Evolutionary conservation across 73 alveolate genomes (phyloP), one percentile per base, ranked within the genome.

Genomic region (Paramecium tetraurelia): DNA sequence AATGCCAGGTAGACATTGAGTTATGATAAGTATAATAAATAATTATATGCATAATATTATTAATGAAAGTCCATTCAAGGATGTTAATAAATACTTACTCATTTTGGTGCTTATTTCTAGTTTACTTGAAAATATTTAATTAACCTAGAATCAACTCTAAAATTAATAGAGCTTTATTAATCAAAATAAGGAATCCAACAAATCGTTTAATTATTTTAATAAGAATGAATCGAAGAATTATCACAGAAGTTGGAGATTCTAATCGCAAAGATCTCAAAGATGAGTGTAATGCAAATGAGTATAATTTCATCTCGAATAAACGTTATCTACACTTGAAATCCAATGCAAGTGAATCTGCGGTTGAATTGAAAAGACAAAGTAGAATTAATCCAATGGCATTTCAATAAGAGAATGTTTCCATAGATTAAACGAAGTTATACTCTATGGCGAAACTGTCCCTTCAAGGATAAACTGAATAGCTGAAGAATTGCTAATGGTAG

Each of bases 1-100:
- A 80, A 92, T 92, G 71, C 96, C 93, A 75, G 94, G 95, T 46
- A 72, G 94, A 93, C 94, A 94, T 63, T 94, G 77, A 59, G 16
- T 12, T 11, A 59, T 59, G 36, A 59, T 59, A 48, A 48, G 3
- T 48, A n/a, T 14, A 40, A 40, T 40, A 40, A 0, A 40, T 40
- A n/a, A n/a, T n/a, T n/a, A 40, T 40, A 48, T 48, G n/a, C n/a
- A 48, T 48, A 48, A 48, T 46, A 46, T 46, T 10, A 48, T 48
- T 48, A 40, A 40, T 40, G 48, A 1, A 40, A 40, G 48, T 40
- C 16, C 4, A 40, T 40, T 40, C 12, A 40, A 40, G 7, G 8
- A 40, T 40, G 4, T 38, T 38, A 2, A 38, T 38, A 38, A 38
- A 38, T 38, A 4, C 44, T 2, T 38, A 38, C 7, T 6, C 44